A percentile compares a stretch with the other conserved stretches of the same genome.
Evolutionary conservation across 129 eudicot genomes (phyloP).

Genomic region (Flaveria robusta): DNA sequence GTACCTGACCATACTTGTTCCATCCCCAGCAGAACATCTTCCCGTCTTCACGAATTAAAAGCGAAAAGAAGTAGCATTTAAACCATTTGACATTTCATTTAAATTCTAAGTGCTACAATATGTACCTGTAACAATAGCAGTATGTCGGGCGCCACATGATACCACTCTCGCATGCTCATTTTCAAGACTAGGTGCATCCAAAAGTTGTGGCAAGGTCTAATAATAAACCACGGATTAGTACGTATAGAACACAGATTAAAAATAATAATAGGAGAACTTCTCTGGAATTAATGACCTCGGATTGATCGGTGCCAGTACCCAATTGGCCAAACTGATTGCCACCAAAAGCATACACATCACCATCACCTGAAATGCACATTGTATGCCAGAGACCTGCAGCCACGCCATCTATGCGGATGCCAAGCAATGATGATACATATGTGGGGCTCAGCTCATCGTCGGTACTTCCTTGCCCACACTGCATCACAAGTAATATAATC

Average conservation of each 20-base stretch:
- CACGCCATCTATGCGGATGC: conserved; percentile 61
- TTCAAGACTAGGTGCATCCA: conserved; percentile 85
- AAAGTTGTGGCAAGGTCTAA: conserved; percentile 80
- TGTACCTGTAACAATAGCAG: conserved; percentile 86
- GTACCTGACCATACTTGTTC: conserved; percentile 92
- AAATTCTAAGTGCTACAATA: background rate
- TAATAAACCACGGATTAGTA: background rate
- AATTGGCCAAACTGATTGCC: conserved; percentile 97
- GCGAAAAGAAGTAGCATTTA: conserved; percentile 10
- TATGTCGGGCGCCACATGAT: conserved; percentile 95
- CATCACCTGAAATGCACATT: conserved; percentile 80
- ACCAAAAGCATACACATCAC: conserved; percentile 86
- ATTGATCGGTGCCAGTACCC: conserved; percentile 91
- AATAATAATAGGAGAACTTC: background rate
- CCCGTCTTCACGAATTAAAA: conserved; percentile 51
- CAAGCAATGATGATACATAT: conserved; percentile 83
- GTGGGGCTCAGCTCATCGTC: conserved; percentile 90
- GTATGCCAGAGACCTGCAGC: conserved; percentile 99
- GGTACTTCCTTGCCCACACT: conserved; percentile 95
- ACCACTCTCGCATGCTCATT: conserved; percentile 60
- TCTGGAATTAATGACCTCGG: conserved; percentile 59
- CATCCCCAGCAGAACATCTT: conserved; percentile 96
- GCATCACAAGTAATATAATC: conserved; percentile 30
- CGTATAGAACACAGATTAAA: background rate
- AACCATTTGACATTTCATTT: conserved; percentile 5